These are phyloP conservation scores for Pythium vanterpoolii DNA, from an alignment of 352 stramenopile genomes.

Conservation along the genomic window DNA sequence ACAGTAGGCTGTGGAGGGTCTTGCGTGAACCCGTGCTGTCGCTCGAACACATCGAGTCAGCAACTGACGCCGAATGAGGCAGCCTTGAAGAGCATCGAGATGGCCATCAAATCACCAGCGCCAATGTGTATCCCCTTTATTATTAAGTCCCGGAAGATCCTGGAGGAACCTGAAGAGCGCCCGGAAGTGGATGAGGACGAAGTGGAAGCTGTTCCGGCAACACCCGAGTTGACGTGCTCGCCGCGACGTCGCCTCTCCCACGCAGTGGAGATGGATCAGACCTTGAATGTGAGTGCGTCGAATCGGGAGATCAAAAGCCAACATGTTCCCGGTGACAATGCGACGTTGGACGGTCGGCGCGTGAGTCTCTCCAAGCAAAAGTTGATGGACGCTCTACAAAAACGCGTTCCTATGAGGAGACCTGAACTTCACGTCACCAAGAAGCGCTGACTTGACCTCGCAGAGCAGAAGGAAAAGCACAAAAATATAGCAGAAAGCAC, in stretches of 20 bases:
- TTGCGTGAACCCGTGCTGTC: conserved; percentile 42
- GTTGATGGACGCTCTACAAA: conserved; percentile 54
- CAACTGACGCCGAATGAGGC: conserved; percentile 37
- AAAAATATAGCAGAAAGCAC: not conserved
- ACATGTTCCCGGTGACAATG: not conserved
- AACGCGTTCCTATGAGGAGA: conserved; percentile 33
- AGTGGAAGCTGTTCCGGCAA: not conserved
- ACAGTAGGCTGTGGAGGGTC: conserved; percentile 39
- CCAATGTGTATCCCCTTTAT: conserved; percentile 36
- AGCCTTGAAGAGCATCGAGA: conserved; percentile 43
- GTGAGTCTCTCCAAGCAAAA: conserved; percentile 67
- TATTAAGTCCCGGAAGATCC: not conserved
- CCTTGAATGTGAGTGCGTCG: conserved; percentile 27
- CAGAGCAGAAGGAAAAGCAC: not conserved
- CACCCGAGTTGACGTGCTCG: conserved; percentile 23
- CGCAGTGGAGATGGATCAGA: conserved; percentile 47
- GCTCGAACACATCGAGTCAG: conserved; percentile 24
- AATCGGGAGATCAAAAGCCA: not conserved
- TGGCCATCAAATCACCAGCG: conserved; percentile 39
- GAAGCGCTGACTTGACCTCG: conserved; percentile 7
- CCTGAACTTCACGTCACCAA: conserved; percentile 13
- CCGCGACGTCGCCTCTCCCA: conserved; percentile 48
- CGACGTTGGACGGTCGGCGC: conserved; percentile 8
- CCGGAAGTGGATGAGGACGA: conserved; percentile 32
- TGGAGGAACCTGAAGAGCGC: conserved; percentile 13